These are phyloP conservation scores for Melaleuca quinquenervia DNA, from an alignment of 345 rosid species.

Conservation along the genomic window DNA sequence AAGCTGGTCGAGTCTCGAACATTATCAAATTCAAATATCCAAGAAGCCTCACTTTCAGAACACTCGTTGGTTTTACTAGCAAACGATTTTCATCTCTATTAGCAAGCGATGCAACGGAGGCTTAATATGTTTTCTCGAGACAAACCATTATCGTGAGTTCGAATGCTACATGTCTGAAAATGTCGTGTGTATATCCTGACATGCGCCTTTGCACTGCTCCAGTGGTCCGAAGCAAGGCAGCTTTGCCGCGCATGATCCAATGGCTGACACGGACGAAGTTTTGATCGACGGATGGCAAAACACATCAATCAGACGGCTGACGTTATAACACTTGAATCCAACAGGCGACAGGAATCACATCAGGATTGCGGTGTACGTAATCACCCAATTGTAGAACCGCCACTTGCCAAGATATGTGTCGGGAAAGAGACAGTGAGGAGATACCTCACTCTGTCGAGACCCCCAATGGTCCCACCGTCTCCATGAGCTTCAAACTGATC, in stretches of 20 bases:
- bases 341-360: not conserved
- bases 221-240: not conserved
- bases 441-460: rapidly evolving
- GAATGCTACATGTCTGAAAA: not conserved
- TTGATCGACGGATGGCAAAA: not conserved
- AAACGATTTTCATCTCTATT: not conserved
- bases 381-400: not conserved
- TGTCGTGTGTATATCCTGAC: not conserved
- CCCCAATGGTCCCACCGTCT: not conserved
- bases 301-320: rapidly evolving
- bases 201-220: rapidly evolving
- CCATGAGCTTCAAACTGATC: not conserved
- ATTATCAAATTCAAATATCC: too few species aligned
- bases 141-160: rapidly evolving
- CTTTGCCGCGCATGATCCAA: not conserved
- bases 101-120: rapidly evolving
- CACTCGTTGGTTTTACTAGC: rapidly evolving
- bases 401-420: rapidly evolving
- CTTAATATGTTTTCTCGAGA: not conserved
- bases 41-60: too few species aligned
- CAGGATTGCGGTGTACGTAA: not conserved
- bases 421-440: rapidly evolving
- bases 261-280: not conserved
- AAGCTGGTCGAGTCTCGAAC: too few species aligned
- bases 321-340: rapidly evolving